Conservation (phyloP, 75 land plant species). For the Larix kaempferi region DNA sequence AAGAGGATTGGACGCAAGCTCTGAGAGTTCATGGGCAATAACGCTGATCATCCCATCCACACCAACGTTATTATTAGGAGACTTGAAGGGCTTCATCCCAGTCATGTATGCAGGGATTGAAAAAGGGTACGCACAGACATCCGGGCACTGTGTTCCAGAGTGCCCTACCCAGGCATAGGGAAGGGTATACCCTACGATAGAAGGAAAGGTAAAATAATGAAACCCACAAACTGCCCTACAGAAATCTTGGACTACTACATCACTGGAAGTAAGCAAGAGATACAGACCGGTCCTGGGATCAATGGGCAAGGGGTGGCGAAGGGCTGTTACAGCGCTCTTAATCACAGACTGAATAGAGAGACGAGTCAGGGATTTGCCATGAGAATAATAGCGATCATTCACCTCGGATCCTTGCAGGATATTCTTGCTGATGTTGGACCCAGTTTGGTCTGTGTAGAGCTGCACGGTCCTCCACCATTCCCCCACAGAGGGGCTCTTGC, state of each 20-base stretch:
- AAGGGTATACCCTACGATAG: slow-evolving; percentile 68
- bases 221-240: slow-evolving; percentile 65
- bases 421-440: slow-evolving; percentile 44
- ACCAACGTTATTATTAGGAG: slow-evolving; percentile 62
- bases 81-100: slow-evolving; percentile 33
- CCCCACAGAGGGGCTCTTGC: slow-evolving; percentile 46
- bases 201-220: slow-evolving; percentile 80
- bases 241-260: slow-evolving; percentile 70
- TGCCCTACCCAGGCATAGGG: slow-evolving; percentile 76
- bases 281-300: slow-evolving; percentile 50
- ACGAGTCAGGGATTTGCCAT: slow-evolving; percentile 51
- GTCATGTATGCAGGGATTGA: slow-evolving; percentile 53
- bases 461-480: slow-evolving; percentile 75
- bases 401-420: slow-evolving; percentile 16
- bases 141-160: slow-evolving; percentile 54
- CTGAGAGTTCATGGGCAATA: slow-evolving; percentile 64
- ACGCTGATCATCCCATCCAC: slow-evolving; percentile 77
- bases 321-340: slow-evolving; percentile 28
- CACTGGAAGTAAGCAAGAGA: slow-evolving; percentile 62
- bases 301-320: slow-evolving; percentile 33
- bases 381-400: slow-evolving; percentile 34
- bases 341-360: slow-evolving; percentile 51
- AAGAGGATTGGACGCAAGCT: slow-evolving; percentile 57
- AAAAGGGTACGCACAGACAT: slow-evolving; percentile 68
- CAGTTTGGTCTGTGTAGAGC: slow-evolving; percentile 71